These are phyloP conservation scores for Rhizopogon parksii DNA, from an alignment of 1,284 basidiomycete genomes.

Conservation along the genomic window DNA sequence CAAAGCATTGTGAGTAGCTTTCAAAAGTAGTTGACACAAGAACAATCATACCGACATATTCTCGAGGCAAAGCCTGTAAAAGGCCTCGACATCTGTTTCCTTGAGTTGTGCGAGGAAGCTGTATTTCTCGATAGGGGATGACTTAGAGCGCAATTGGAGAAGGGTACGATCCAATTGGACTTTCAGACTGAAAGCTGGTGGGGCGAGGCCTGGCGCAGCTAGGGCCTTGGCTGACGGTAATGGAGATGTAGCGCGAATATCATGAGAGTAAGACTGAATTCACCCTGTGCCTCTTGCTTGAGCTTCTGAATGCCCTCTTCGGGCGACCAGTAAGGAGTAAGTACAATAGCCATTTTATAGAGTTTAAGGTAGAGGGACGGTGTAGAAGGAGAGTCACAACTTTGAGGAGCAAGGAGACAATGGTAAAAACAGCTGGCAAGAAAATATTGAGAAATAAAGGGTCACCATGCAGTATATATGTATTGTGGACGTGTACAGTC, in stretches of 20 bases:
- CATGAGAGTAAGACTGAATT: conserved; percentile 23
- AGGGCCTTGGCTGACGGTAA: conserved; percentile 35
- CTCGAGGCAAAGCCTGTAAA: conserved; percentile 64
- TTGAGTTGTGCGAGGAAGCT: conserved; percentile 75
- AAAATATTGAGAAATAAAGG: not conserved
- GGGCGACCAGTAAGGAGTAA: conserved; percentile 63
- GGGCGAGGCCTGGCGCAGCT: conserved; percentile 54
- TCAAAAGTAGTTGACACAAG: not conserved
- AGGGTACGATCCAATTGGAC: conserved; percentile 59
- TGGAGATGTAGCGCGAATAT: conserved; percentile 5
- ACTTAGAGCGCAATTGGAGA: conserved; percentile 67
- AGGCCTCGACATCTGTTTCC: conserved; percentile 63
- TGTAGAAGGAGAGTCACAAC: not conserved
- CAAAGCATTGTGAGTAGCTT: not conserved
- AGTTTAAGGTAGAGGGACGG: not conserved
- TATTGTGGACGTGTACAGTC: not conserved
- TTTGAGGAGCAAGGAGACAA: conserved; percentile 4
- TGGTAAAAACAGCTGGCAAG: not conserved
- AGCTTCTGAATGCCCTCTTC: conserved; percentile 55
- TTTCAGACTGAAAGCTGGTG: conserved; percentile 49
- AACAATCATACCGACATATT: conserved; percentile 48
- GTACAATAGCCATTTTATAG: conserved; percentile 51
- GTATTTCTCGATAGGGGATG: conserved; percentile 71
- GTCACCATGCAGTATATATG: not conserved
- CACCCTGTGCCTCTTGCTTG: conserved; percentile 52